A percentile compares a stretch with the other conserved stretches of the same genome.
These are phyloP conservation scores for Pythium periplocum DNA, from an alignment of 352 stramenopile genomes.

Conservation along the genomic window DNA sequence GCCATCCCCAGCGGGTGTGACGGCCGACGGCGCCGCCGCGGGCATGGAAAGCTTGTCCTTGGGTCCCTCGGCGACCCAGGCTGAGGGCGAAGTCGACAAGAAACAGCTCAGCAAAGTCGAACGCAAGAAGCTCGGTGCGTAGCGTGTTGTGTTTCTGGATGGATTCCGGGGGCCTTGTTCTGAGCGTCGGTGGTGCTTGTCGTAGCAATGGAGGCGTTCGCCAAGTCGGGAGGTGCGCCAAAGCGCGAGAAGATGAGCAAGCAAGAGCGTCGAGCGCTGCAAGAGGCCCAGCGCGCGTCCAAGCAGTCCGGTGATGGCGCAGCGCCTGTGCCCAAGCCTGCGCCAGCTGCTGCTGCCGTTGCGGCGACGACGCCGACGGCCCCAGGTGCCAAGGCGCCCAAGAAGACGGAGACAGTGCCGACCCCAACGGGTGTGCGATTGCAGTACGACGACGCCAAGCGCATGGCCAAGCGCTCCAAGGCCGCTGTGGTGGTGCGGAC, in stretches of 20 bases:
- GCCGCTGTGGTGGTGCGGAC: conserved; percentile 59
- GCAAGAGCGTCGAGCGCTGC: conserved; percentile 87
- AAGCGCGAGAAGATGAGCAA: conserved; percentile 89
- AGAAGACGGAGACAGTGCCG: conserved; percentile 29
- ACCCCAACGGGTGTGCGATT: conserved; percentile 47
- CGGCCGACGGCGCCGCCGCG: conserved; percentile 6
- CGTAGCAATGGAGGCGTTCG: conserved; percentile 52
- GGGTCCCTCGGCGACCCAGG: too few species aligned
- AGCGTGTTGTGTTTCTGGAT: not conserved
- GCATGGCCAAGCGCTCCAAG: conserved; percentile 72
- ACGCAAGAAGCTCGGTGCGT: conserved; percentile 53
- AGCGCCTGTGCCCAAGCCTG: not conserved
- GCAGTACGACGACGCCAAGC: conserved; percentile 80
- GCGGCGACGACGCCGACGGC: conserved; percentile 2
- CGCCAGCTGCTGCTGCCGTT: not conserved
- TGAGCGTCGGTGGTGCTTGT: too few species aligned
- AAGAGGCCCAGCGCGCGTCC: conserved; percentile 86
- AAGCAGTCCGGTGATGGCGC: conserved; percentile 40
- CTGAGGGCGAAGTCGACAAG: conserved; percentile 9
- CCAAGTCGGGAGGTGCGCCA: conserved; percentile 29
- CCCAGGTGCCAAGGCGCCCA: conserved; percentile 24
- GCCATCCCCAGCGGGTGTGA: conserved; percentile 8
- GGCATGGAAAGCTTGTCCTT: not conserved
- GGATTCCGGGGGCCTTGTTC: too few species aligned
- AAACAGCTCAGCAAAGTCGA: conserved; percentile 61